Evolutionary conservation across 192 early-diverging fungal species (phyloP).

Genomic region (Neocallimastix lanati): DNA sequence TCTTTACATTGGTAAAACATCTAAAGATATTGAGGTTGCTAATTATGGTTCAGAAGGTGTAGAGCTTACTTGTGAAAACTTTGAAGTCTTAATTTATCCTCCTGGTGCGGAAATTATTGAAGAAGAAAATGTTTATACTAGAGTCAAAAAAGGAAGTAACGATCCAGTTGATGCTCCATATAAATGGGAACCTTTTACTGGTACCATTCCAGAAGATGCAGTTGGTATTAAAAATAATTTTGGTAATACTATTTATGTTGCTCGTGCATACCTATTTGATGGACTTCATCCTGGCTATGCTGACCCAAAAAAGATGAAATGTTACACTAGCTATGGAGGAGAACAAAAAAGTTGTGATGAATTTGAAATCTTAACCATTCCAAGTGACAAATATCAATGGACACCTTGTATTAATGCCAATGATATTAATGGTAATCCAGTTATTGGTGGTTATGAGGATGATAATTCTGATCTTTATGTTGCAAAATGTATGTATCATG

Average conservation of each 20-base stretch:
- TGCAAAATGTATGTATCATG: background rate
- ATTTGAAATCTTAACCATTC: background rate
- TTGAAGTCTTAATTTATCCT: too few relatives aligned
- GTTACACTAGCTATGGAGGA: background rate
- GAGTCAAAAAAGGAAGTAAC: too few relatives aligned
- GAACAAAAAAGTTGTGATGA: background rate
- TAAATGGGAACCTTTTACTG: background rate
- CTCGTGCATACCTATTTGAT: background rate
- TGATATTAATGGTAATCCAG: background rate
- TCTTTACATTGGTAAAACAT: too few relatives aligned
- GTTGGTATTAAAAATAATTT: background rate
- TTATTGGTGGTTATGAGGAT: background rate
- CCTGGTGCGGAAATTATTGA: too few relatives aligned
- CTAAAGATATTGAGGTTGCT: too few relatives aligned
- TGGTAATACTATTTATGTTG: background rate
- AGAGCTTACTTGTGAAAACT: too few relatives aligned
- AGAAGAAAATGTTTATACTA: too few relatives aligned
- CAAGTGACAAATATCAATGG: background rate
- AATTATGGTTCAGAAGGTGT: too few relatives aligned
- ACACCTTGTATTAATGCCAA: background rate
- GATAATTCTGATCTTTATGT: background rate
- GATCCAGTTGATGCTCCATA: background rate
- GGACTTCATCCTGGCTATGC: background rate
- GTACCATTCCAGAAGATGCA: background rate
- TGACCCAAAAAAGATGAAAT: background rate